Evolutionary conservation across 1,284 basidiomycete species (phyloP).

Genomic region (Naganishia liquefaciens): DNA sequence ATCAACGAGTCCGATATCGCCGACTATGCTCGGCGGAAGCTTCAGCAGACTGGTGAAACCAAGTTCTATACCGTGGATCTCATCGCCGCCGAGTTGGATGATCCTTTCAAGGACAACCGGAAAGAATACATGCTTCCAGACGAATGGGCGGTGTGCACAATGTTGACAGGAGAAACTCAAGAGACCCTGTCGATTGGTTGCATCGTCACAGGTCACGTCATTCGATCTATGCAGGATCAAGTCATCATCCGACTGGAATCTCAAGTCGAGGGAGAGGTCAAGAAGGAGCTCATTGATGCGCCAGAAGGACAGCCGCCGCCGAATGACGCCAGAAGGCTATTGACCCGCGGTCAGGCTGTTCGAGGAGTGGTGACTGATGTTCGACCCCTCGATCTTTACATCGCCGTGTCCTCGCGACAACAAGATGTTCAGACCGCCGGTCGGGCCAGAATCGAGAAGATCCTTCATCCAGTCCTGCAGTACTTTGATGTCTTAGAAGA

Average conservation of each 20-base stretch:
- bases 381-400: slow-evolving; percentile 66
- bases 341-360: slow-evolving; percentile 66
- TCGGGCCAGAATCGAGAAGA: slow-evolving; percentile 42
- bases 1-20: slow-evolving; percentile 94
- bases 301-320: slow-evolving; percentile 7
- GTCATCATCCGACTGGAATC: slow-evolving; percentile 79
- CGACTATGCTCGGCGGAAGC: slow-evolving; percentile 83
- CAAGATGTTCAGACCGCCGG: slow-evolving; percentile 61
- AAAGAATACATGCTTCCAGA: slow-evolving; percentile 66
- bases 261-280: slow-evolving; percentile 61
- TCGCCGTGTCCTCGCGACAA: slow-evolving; percentile 75
- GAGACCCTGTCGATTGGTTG: slow-evolving; percentile 76
- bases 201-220: slow-evolving; percentile 78
- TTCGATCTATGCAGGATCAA: slow-evolving; percentile 61
- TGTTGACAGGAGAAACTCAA: slow-evolving; percentile 90
- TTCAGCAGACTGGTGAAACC: slow-evolving; percentile 66
- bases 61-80: slow-evolving; percentile 85
- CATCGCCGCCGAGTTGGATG: slow-evolving; percentile 84
- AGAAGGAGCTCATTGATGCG: slow-evolving; percentile 28
- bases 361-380: slow-evolving; percentile 77
- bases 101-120: slow-evolving; percentile 80
- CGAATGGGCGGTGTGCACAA: slow-evolving; percentile 83
- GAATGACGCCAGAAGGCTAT: slow-evolving; percentile 22
- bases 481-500: slow-evolving; percentile 41
- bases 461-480: slow-evolving; percentile 39